Conservation (phyloP, 2,329 filamentous ascomycete genomes). For the Anthostomella pinea region DNA sequence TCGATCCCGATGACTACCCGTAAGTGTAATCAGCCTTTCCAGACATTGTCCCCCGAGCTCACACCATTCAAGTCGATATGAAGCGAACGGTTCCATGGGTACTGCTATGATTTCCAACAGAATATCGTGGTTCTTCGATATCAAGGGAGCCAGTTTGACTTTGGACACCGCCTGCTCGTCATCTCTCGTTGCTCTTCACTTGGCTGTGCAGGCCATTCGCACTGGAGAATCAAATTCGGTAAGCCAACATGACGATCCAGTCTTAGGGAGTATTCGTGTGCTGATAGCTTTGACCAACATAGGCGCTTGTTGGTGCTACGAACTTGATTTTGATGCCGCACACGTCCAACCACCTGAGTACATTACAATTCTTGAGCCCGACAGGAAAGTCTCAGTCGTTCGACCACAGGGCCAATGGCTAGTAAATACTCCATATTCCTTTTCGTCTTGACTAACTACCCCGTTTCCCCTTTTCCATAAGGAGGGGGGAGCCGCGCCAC, state of each 20-base stretch:
- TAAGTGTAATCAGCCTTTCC: slow-evolving; percentile 11
- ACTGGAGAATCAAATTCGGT: slow-evolving; percentile 32
- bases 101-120: slow-evolving; percentile 36
- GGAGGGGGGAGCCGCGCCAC: no score
- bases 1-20: slow-evolving; percentile 35
- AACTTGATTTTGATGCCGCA: slow-evolving; percentile 30
- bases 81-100: slow-evolving; percentile 28
- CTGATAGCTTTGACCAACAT: slow-evolving; percentile 5
- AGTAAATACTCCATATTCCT: slow-evolving; percentile 20
- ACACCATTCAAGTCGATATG: slow-evolving; percentile 19
- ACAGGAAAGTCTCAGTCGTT: slow-evolving; percentile 28
- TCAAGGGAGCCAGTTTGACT: slow-evolving; percentile 39
- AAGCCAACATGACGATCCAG: slow-evolving; percentile 4
- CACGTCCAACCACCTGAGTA: slow-evolving; percentile 29
- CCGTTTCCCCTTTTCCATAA: not conserved
- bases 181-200: slow-evolving; percentile 37
- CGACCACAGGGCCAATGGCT: slow-evolving; percentile 28
- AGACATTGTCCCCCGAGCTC: slow-evolving; percentile 17
- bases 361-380: slow-evolving; percentile 26
- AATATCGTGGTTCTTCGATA: slow-evolving; percentile 37
- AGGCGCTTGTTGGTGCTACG: slow-evolving; percentile 28
- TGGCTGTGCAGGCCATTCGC: slow-evolving; percentile 37
- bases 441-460: not conserved
- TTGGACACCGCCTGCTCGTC: slow-evolving; percentile 43
- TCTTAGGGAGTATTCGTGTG: not conserved